Evolutionary conservation across 73 alveolate genomes (phyloP).

Genomic region (Tetrahymena borealis): DNA sequence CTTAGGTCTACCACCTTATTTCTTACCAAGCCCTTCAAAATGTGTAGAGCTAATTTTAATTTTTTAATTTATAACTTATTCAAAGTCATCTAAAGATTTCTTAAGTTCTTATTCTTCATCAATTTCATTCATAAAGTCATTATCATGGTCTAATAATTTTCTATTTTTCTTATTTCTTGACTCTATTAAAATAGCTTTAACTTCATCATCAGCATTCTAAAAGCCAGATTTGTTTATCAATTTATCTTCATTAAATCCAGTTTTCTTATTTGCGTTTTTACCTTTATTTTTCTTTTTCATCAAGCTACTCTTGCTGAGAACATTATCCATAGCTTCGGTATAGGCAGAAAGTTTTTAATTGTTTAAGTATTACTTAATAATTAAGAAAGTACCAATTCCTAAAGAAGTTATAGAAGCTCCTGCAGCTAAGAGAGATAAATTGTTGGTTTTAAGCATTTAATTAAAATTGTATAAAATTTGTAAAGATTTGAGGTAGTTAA

Average conservation of each 20-base stretch:
- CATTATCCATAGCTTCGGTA: not conserved
- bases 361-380: not conserved
- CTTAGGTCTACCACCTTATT: not conserved
- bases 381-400: not conserved
- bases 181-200: not conserved
- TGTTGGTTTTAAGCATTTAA: not conserved
- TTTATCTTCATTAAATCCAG: not conserved
- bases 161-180: not conserved
- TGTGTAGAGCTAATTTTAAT: not conserved
- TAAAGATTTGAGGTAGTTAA: not conserved
- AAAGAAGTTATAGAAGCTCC: not conserved
- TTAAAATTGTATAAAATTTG: not conserved
- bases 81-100: not conserved
- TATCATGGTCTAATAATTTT: not conserved
- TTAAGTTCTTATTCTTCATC: not conserved
- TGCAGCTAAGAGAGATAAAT: not conserved
- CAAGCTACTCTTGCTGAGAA: not conserved
- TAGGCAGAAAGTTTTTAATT: not conserved
- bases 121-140: not conserved
- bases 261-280: not conserved
- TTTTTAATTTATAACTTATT: not conserved
- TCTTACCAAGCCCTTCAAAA: not conserved
- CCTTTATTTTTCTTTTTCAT: not conserved
- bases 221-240: not conserved
- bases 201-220: not conserved